Evolutionary conservation across 257 asterid species (phyloP).

Genomic region (Fraxinus excelsior): DNA sequence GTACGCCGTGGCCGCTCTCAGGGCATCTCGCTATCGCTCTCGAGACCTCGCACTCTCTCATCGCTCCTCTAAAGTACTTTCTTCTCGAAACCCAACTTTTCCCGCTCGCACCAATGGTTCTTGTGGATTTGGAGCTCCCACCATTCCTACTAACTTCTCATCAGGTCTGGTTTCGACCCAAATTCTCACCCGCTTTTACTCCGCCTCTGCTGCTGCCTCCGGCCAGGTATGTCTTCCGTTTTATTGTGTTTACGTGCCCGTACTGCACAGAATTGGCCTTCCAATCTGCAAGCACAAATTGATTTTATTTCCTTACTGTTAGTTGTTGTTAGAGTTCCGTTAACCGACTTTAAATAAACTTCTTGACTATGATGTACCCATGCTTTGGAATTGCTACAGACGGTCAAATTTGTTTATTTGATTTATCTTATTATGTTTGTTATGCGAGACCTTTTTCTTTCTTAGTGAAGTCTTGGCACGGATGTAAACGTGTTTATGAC

Average conservation of each 20-base stretch:
- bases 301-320: not conserved
- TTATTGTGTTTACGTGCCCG: not conserved
- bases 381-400: not conserved
- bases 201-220: conserved; percentile 50
- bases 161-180: conserved; percentile 22
- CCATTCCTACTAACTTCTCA: conserved; percentile 28
- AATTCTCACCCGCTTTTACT: conserved; percentile 45
- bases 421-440: no score
- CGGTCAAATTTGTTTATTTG: no score
- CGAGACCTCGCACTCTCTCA: conserved; percentile 22
- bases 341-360: not conserved
- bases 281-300: not conserved
- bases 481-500: not conserved
- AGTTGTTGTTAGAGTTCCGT: no score
- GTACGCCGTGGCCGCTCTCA: conserved; percentile 47
- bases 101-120: conserved; percentile 16
- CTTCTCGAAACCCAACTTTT: conserved; percentile 20
- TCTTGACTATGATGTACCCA: not conserved
- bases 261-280: not conserved
- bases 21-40: conserved; percentile 32
- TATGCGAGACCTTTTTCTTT: no score
- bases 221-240: conserved; percentile 44
- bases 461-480: no score
- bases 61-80: conserved; percentile 27
- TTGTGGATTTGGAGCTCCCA: conserved; percentile 18